Conservation (phyloP, 2,329 filamentous ascomycete species). For the Xylaria polymorpha region DNA sequence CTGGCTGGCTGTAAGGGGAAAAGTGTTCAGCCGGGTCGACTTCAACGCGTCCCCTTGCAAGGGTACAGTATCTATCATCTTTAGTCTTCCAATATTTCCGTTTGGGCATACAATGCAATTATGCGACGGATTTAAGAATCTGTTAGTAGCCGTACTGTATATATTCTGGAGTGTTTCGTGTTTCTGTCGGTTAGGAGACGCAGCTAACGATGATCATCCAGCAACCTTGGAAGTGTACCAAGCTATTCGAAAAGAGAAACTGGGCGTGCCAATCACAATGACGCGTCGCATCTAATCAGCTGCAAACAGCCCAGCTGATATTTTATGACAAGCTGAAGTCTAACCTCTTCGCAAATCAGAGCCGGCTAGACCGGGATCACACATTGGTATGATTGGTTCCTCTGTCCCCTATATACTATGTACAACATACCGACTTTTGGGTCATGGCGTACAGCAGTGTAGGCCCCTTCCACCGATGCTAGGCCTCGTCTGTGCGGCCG, state of each 20-base stretch:
- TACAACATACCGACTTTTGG: slow-evolving; percentile 11
- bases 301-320: slow-evolving; percentile 19
- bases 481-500: neutral
- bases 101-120: slow-evolving; percentile 25
- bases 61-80: slow-evolving; percentile 1
- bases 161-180: neutral
- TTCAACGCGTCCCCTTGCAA: slow-evolving; percentile 8
- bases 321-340: slow-evolving; percentile 20
- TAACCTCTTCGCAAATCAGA: slow-evolving; percentile 9
- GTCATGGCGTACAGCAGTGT: neutral
- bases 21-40: slow-evolving; percentile 35
- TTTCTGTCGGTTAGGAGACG: neutral
- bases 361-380: neutral
- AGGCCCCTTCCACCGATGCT: neutral
- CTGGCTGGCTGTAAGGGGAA: slow-evolving; percentile 20
- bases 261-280: slow-evolving; percentile 26
- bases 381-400: slow-evolving; percentile 14
- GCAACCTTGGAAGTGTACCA: neutral
- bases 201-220: neutral
- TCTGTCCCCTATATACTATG: slow-evolving; percentile 1
- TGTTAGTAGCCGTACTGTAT: slow-evolving; percentile 20
- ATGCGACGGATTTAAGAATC: neutral
- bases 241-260: slow-evolving; percentile 11
- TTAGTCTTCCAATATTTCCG: slow-evolving; percentile 13
- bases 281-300: neutral